Percentiles rank a stretch among this genome's conserved stretches.
Conservation (phyloP, 2,329 filamentous ascomycete species). For the Fusarium keratoplasticum region DNA sequence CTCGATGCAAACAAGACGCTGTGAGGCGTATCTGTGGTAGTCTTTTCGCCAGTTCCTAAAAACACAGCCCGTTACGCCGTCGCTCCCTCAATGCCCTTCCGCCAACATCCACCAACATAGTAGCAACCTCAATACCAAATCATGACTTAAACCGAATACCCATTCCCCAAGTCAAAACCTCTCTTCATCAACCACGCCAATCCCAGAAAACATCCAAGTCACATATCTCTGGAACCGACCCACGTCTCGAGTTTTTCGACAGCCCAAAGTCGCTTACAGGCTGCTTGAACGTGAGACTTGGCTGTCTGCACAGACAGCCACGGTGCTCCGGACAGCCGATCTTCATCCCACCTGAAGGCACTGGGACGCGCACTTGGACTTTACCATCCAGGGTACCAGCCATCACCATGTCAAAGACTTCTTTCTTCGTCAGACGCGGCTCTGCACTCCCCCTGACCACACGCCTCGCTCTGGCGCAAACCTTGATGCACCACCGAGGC, state of each 20-base stretch:
- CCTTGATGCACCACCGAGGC: neutral
- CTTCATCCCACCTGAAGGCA: neutral
- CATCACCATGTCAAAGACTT: neutral
- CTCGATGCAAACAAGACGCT: neutral
- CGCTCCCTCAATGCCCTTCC: neutral
- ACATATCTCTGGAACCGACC: neutral
- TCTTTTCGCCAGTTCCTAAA: neutral
- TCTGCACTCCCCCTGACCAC: neutral
- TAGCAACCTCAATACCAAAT: neutral
- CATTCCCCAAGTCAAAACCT: neutral
- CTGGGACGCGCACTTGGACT: neutral
- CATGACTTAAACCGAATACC: neutral
- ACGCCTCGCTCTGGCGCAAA: neutral
- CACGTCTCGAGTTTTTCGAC: neutral
- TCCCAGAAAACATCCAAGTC: neutral
- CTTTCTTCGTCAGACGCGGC: neutral
- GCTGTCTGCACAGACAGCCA: neutral
- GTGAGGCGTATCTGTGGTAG: neutral
- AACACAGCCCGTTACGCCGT: neutral
- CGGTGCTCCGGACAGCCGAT: neutral
- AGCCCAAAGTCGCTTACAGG: neutral
- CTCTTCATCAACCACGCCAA: fast-evolving
- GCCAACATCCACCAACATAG: neutral
- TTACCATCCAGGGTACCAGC: neutral
- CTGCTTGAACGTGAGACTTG: neutral